Evolutionary conservation across 305 asterid species (phyloP), one percentile per base, ranked within the genome.

Genomic region (Solanum aculeatissimum): DNA sequence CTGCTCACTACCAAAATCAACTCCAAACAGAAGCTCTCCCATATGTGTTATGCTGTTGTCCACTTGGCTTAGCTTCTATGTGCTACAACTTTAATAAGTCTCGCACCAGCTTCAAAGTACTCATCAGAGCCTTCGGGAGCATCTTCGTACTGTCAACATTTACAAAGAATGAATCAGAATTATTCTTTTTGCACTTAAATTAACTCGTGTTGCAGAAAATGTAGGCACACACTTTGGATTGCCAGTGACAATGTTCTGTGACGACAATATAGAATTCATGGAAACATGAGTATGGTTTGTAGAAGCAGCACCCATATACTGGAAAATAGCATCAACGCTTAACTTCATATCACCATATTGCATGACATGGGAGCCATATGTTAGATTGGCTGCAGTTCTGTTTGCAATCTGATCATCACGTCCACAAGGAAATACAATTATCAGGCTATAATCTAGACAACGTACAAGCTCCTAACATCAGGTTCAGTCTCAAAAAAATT

Each of bases 41-140:
- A 86, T 84, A 54, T 75, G 29, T 27, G 57, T 71, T 29, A 87
- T 60, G 18, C 29, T 89, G 21, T 66, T 71, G 69, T 86, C 90
- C 51, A 62, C 81, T 29, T 71, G 78, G 81, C 78, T 83, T 81
- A 85, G 81, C 78, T 83, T 81, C 86, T 29, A 38, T 65, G 25
- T 43, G 23, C 35, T 75, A 63, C 74, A 77, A 85, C 84, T 32
- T 84, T 80, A 11, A n/a, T 63, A 32, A 55, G 35, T 42, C 87
- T 32, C 2, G 87, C 91, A 89, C 90, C 94, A 87, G 98, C 98
- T 92, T 92, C 90, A 45, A 85, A 82, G 86, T 95, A 92, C 83
- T 95, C 88, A 4, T 83, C 88, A 43, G 98, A 92, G 35, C 94
- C 95, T 88, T 92, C 93, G 2, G 92, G 94, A 83, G 98, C 98